Conservation (phyloP, 2,329 filamentous ascomycete species). For the Fusarium sp. region DNA sequence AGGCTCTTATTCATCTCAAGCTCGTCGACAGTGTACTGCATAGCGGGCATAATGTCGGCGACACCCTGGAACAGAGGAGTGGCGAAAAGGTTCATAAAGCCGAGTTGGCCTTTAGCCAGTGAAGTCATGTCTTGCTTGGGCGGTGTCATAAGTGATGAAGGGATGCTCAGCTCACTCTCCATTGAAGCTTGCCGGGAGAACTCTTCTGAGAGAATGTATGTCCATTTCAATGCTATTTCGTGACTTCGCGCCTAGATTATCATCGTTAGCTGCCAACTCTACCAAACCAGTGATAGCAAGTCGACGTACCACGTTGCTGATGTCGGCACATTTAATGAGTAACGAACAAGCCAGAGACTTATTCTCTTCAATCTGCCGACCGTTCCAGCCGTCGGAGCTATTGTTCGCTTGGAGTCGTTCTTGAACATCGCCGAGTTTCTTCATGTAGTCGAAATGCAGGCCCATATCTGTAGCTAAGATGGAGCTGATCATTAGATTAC, state of each 20-base stretch:
- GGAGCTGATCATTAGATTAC: slow-evolving; percentile 94
- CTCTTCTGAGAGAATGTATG: slow-evolving; percentile 92
- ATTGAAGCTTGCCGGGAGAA: slow-evolving; percentile 93
- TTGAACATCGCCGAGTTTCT: slow-evolving; percentile 82
- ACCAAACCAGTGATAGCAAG: background rate
- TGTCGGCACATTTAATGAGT: slow-evolving; percentile 97
- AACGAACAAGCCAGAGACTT: slow-evolving; percentile 87
- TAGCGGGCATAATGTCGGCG: slow-evolving; percentile 83
- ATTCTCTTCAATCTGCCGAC: slow-evolving; percentile 79
- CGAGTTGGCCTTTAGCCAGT: slow-evolving; percentile 86
- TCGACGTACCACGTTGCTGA: slow-evolving; percentile 90
- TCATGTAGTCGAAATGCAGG: slow-evolving; percentile 96
- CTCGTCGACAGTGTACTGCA: slow-evolving; percentile 86
- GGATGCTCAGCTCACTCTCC: slow-evolving; percentile 88
- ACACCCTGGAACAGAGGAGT: slow-evolving; percentile 91
- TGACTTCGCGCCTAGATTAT: slow-evolving; percentile 79
- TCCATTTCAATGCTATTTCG: slow-evolving; percentile 87
- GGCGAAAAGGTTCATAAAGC: slow-evolving; percentile 97
- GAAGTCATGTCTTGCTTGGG: slow-evolving; percentile 87
- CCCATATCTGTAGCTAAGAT: slow-evolving; percentile 98
- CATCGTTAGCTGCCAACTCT: slow-evolving; percentile 38
- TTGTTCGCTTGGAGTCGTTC: slow-evolving; percentile 77
- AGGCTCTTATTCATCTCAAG: slow-evolving; percentile 79
- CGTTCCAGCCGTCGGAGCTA: slow-evolving; percentile 78
- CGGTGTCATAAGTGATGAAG: slow-evolving; percentile 85